Evolutionary conservation across 768 basidiomycete species (phyloP).

Genomic region (Sarcodon aspratus): DNA sequence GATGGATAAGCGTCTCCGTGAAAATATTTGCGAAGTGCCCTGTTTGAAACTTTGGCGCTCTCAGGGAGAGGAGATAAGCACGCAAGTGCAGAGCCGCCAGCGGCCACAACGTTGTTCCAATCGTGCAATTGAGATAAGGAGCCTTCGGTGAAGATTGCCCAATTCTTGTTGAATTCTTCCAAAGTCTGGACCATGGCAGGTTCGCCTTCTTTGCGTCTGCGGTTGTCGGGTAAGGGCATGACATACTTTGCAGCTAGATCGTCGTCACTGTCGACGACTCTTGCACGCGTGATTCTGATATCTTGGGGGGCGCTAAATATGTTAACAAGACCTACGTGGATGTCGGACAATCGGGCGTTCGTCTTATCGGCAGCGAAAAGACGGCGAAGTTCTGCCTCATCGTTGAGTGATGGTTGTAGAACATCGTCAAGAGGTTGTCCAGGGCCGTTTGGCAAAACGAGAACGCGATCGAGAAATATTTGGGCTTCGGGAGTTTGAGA

Average conservation of each 20-base stretch:
- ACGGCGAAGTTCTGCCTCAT: slow-evolving; percentile 42
- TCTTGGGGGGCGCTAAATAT: slow-evolving; percentile 38
- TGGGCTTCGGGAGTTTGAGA: too few relatives aligned
- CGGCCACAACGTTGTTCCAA: slow-evolving; percentile 59
- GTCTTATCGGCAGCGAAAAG: slow-evolving; percentile 42
- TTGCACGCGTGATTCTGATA: slow-evolving; percentile 36
- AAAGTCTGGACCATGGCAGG: slow-evolving; percentile 36
- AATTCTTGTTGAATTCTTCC: slow-evolving; percentile 53
- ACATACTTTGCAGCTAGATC: slow-evolving; percentile 39
- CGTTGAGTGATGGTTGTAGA: slow-evolving; percentile 43
- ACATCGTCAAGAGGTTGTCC: slow-evolving; percentile 19
- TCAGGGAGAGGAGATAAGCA: slow-evolving; percentile 41
- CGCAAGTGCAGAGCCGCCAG: slow-evolving; percentile 51
- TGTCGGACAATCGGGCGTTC: slow-evolving; percentile 31
- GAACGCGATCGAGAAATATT: too few relatives aligned
- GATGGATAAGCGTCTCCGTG: slow-evolving; percentile 44
- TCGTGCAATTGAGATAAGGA: slow-evolving; percentile 48
- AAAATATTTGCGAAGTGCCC: slow-evolving; percentile 45
- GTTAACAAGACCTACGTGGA: slow-evolving; percentile 47
- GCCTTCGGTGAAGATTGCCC: slow-evolving; percentile 51
- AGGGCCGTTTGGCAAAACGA: too few relatives aligned
- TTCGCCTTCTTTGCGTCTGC: slow-evolving; percentile 36
- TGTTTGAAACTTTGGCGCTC: slow-evolving; percentile 38
- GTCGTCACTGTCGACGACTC: slow-evolving; percentile 32
- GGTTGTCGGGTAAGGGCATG: slow-evolving; percentile 33